Conservation (phyloP, 768 basidiomycete species). For the Mycena pura region DNA sequence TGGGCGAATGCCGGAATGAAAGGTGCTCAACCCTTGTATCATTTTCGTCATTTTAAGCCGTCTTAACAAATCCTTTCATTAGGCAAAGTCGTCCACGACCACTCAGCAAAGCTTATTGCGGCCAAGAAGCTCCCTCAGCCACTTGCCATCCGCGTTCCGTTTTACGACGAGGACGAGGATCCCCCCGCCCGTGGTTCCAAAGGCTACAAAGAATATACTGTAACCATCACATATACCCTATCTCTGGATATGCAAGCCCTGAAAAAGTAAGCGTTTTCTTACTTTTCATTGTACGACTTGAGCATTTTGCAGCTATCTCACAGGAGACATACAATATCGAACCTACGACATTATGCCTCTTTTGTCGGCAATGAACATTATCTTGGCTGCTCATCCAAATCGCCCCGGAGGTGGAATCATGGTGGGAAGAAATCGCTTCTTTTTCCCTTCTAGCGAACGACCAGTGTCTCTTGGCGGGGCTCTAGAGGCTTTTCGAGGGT, state of each 20-base stretch:
- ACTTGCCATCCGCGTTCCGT: constrained; percentile 49
- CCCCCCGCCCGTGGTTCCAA: constrained; percentile 45
- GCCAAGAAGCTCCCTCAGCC: constrained; percentile 53
- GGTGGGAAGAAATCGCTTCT: constrained; percentile 71
- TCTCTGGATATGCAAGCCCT: constrained; percentile 61
- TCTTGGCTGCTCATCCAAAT: constrained; percentile 63
- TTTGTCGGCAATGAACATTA: constrained; percentile 69
- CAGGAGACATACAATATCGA: constrained; percentile 59
- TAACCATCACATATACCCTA: constrained; percentile 49
- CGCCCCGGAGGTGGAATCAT: constrained; percentile 61
- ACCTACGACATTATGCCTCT: constrained; percentile 64
- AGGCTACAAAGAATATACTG: constrained; percentile 53
- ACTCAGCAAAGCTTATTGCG: constrained; percentile 57
- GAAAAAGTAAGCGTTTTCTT: constrained; percentile 44
- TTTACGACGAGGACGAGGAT: constrained; percentile 58
- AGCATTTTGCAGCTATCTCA: constrained; percentile 51
- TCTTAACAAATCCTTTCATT: neutral
- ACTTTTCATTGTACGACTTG: constrained; percentile 41
- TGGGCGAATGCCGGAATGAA: constrained; percentile 59
- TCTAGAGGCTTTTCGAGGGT: constrained; percentile 63
- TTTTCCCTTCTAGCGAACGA: constrained; percentile 59
- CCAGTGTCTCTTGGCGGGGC: constrained; percentile 61
- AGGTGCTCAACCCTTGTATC: constrained; percentile 29
- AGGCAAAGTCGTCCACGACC: constrained; percentile 60
- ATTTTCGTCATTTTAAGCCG: neutral